Base-by-base conservation (phyloP, 805 yeast genomes). In the Brettanomyces anomalus region DNA sequence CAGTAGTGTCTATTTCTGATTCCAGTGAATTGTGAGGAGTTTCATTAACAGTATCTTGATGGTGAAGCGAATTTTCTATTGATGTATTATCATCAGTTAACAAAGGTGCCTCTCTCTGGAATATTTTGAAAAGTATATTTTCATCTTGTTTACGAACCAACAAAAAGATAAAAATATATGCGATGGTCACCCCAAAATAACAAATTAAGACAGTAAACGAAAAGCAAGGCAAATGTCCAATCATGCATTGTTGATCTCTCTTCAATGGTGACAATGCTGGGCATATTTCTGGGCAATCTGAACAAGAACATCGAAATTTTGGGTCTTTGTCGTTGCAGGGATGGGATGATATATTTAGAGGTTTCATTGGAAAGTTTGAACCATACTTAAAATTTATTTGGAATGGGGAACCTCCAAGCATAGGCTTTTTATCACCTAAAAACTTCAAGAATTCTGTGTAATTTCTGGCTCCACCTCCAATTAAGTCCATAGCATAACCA, bases 391-490 rank as follows among this genome's bases (percentile, higher is more conserved):
- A 88, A 57, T 88, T 82, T 47, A 90, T 89, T 59, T 90, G 97
- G 58, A 90, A 87, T 0, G 97, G 97, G 0, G 96, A 86, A 0
- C 98, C 98, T 1, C 97, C 97, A 4, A 90, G 67, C 53, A 86
- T 51, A 0, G 97, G 97, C 60, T 90, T 89, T 52, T 87, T 94
- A 58, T 90, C 97, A 11, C 97, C 97, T 41, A 93, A 62, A 56
- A 90, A 93, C 62, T 88, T 84, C 50, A 90, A 66, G 57, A 90
- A 90, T 43, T 77, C 77, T 28, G 67, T 52, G 59, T 77, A 85
- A 52, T 79, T 76, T 43, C 70, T 72, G 2, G 97, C 97, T 2
- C 97, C 97, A n/a, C 98, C 98, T 6, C 98, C 98, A 35, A 90
- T 81, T 34, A 90, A 70, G 57, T 90, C 97, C 97, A 90, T 88